phyloP scores from a whole-genome alignment of 257 asterid species.

The Salvia hispanica region DNA sequence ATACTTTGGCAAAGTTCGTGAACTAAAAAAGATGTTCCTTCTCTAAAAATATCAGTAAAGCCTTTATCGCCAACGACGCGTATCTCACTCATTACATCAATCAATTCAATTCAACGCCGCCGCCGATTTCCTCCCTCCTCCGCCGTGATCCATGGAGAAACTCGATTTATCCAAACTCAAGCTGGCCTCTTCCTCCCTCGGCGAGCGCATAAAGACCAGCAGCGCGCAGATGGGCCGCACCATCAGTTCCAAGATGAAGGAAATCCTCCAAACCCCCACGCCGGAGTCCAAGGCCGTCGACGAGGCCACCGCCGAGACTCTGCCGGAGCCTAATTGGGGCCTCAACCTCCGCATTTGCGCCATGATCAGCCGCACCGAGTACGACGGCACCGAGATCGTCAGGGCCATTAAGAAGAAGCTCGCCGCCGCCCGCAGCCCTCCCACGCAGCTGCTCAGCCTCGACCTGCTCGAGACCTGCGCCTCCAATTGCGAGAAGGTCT shows the following conservation, averaged over 20 bases:
- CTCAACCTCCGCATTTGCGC: constrained; percentile 90
- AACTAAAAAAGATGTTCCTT: too few relatives aligned
- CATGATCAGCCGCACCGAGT: constrained; percentile 67
- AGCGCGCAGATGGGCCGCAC: constrained; percentile 83
- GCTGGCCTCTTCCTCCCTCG: constrained; percentile 76
- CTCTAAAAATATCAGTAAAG: not conserved
- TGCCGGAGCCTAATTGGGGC: constrained; percentile 86
- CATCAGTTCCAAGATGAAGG: constrained; percentile 77
- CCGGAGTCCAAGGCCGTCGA: constrained; percentile 85
- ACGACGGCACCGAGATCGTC: constrained; percentile 74
- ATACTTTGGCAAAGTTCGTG: too few relatives aligned
- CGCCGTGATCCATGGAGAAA: constrained; percentile 55
- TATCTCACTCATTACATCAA: constrained; percentile 26
- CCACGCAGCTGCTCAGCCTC: constrained; percentile 53
- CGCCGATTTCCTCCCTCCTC: constrained; percentile 4
- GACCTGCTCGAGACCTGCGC: constrained; percentile 85
- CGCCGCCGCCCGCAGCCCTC: constrained; percentile 47
- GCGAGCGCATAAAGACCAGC: constrained; percentile 70
- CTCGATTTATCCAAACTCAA: constrained; percentile 68
- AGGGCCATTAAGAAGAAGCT: constrained; percentile 77
- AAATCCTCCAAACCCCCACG: constrained; percentile 73
- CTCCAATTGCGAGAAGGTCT: constrained; percentile 89
- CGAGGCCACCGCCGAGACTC: constrained; percentile 74
- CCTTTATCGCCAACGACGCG: constrained; percentile 31
- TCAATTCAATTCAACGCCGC: constrained; percentile 8